Base-by-base conservation (phyloP, 805 yeast species). In the Candida pseudofarinosa region DNA sequence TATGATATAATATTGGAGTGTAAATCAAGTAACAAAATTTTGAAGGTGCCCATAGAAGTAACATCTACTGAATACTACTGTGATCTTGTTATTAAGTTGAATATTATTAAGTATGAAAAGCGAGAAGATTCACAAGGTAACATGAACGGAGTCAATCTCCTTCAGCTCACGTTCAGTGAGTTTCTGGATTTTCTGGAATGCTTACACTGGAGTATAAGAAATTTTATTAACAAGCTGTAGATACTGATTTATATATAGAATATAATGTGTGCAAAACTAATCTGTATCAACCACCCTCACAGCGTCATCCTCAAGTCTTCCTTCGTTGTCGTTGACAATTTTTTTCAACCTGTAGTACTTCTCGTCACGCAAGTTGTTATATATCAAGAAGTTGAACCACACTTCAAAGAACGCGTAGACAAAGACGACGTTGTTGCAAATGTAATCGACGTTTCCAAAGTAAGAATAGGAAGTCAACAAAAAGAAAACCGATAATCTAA, bases 321-420 rank as follows among this genome's bases (percentile, higher is more conserved):
- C 55, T 40, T 62, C 63, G 7, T 63, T 70, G 12, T 60, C 69
- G 44, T 66, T 66, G 28, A 68, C 53, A 44, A 58, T 67, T 43
- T 62, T 58, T 50, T 77, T 76, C 41, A 72, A 64, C 45, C 76
- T 69, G 44, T 69, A 67, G 45, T 71, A 69, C 53, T 73, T 78
- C 53, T 84, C 91, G 46, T 84, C 89, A 53, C 80, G 75, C 45
- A 85, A 64, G 35, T 82, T 72, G 54, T 74, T 77, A 59, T 72
- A 83, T 28, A 82, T 71, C 49, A 84, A 63, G 44, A 82, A 79
- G 52, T 81, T 79, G 53, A 80, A 67, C 88, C 90, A 85, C 26
- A 83, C 73, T 58, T 85, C 93, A 48, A 77, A 53, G 47, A 84
- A 82, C 23, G 79, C 59, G 54, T 74, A 82, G 4, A 74, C 64